These are phyloP conservation scores for Cerrena zonata DNA, from an alignment of 1,284 basidiomycete genomes.

Conservation along the genomic window DNA sequence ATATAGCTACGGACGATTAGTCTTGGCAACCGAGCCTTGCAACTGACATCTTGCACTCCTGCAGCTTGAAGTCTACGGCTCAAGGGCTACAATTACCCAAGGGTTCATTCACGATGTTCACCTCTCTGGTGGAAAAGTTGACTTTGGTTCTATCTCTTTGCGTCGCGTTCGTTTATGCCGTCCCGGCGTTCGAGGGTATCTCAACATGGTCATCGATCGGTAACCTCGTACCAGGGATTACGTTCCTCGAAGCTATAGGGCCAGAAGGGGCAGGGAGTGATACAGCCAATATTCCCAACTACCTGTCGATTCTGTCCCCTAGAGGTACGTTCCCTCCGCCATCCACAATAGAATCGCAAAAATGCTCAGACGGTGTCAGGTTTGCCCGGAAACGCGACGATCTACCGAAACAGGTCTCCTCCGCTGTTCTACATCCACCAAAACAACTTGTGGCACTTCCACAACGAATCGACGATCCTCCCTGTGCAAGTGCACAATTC, in stretches of 20 bases:
- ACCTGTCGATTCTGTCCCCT: conserved; percentile 32
- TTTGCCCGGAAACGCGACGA: conserved; percentile 26
- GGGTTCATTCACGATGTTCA: conserved; percentile 1
- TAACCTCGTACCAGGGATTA: conserved; percentile 45
- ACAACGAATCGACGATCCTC: conserved; percentile 51
- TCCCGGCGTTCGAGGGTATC: conserved; percentile 45
- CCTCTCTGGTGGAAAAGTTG: background rate
- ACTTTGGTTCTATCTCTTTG: conserved; percentile 9
- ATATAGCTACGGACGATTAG: conserved; percentile 5
- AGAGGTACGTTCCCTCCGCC: conserved; percentile 16
- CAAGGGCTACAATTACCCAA: too few relatives aligned
- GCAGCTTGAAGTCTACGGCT: too few relatives aligned
- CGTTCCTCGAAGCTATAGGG: conserved; percentile 41
- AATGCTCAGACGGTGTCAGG: conserved; percentile 16
- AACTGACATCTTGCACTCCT: too few relatives aligned
- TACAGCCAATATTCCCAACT: conserved; percentile 23
- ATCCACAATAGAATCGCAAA: background rate
- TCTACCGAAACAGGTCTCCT: conserved; percentile 26
- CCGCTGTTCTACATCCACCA: conserved; percentile 52
- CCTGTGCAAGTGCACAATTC: conserved; percentile 51
- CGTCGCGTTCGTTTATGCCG: conserved; percentile 24
- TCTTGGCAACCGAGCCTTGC: too few relatives aligned
- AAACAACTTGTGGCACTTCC: conserved; percentile 46
- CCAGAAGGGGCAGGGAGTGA: conserved; percentile 15
- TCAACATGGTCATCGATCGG: conserved; percentile 37